A percentile compares a stretch with the other conserved stretches of the same genome.
Conservation (phyloP, 805 yeast species). For the Wickerhamomyces chambardii region DNA sequence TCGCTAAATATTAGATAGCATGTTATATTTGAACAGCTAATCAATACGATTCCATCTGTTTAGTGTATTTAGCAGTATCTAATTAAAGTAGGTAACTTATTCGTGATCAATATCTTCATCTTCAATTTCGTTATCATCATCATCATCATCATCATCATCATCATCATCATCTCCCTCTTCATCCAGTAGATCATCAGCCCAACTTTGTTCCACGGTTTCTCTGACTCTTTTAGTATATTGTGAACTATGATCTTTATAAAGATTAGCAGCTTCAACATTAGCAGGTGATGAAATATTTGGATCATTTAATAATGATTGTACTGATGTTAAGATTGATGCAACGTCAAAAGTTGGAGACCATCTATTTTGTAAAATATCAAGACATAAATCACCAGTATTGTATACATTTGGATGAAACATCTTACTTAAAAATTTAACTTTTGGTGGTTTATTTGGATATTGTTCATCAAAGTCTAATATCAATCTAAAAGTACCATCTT, state of each 20-base stretch:
- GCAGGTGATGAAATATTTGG: slow-evolving; percentile 97
- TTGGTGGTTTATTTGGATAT: slow-evolving; percentile 95
- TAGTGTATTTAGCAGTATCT: too few species aligned
- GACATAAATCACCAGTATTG: slow-evolving; percentile 89
- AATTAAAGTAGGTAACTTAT: slow-evolving; percentile 3
- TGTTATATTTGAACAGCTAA: not conserved
- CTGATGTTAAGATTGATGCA: slow-evolving; percentile 86
- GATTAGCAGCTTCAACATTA: slow-evolving; percentile 93
- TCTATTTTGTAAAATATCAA: slow-evolving; percentile 91
- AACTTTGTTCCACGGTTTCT: slow-evolving; percentile 89
- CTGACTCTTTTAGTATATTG: slow-evolving; percentile 88
- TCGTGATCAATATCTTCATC: slow-evolving; percentile 19
- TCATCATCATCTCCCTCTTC: slow-evolving; percentile 32
- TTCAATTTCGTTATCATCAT: slow-evolving; percentile 26
- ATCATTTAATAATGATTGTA: slow-evolving; percentile 87
- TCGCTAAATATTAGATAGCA: too few species aligned
- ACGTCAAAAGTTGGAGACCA: slow-evolving; percentile 99
- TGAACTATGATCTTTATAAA: slow-evolving; percentile 90
- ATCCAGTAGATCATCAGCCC: slow-evolving; percentile 74
- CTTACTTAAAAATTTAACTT: slow-evolving; percentile 81
- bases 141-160: slow-evolving; percentile 23
- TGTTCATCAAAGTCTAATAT: slow-evolving; percentile 89
- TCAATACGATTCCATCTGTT: not conserved
- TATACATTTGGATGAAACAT: slow-evolving; percentile 99
- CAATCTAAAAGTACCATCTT: slow-evolving; percentile 92